Base-by-base conservation (phyloP, 441 rosid genomes). In the Isatis lusitanica region DNA sequence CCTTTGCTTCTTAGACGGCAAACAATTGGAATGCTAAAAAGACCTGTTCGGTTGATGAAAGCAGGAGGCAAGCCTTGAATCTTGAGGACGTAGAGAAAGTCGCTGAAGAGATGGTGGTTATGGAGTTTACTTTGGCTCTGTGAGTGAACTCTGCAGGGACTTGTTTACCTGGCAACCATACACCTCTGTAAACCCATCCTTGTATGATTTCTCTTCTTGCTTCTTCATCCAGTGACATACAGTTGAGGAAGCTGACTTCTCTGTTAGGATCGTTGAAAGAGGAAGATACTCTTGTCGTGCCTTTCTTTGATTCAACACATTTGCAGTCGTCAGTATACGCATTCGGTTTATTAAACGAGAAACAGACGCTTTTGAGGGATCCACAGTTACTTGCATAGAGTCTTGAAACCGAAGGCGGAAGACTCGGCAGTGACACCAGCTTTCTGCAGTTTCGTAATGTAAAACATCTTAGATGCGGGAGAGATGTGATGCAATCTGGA, bases 51-150 rank as follows among this genome's bases (percentile, higher is more conserved):
- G 39, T 36, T 36, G 39, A 1, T 1, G 42, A 68, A 4, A 68
- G n/a, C 35, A 40, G n/a, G 1, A 68, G 0, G n/a, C 73, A 56
- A 56, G 44, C 73, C 35, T 68, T 56, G 30, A 43, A 56, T 43
- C 44, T 68, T 33, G 44, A 43, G 5, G 16, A 43, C 2, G 43
- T 7, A 56, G 53, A 68, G 17, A 48, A 48, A 39, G 26, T 38
- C 2, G 43, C 43, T 7, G 2, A 21, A 48, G 55, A 3, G 6
- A 48, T 48, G 55, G 4, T 28, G 55, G 4, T 28, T 5, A 68
- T 11, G 33, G 53, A 16, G 9, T 55, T 17, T 6, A 43, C 42
- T 16, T n/a, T 36, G 18, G 31, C 63, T 55, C 12, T 55, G 73
- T 28, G 13, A 30, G 42, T 42, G 33, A 16, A 68, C 42, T 55